Evolutionary conservation across 306 rosid genomes (phyloP).

Genomic region (Astragalus glycyphyllos): DNA sequence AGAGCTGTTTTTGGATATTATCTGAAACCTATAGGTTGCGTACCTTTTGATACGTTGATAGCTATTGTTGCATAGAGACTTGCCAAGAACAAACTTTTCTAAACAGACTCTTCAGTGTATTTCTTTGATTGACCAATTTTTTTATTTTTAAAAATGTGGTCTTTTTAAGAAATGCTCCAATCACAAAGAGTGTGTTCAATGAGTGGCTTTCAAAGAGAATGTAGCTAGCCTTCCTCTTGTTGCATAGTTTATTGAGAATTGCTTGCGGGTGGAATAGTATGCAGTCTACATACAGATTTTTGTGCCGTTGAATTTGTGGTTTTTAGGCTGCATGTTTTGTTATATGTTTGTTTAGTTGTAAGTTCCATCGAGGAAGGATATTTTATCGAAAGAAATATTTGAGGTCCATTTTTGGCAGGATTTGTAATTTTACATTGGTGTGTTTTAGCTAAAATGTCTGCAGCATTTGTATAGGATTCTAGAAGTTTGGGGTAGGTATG

Average conservation of each 20-base stretch:
- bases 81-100: background rate
- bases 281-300: background rate
- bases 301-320: background rate
- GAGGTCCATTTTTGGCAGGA: background rate
- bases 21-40: background rate
- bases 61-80: background rate
- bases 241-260: background rate
- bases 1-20: background rate
- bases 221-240: background rate
- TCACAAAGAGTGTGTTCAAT: background rate
- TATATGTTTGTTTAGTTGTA: slow-evolving; percentile 13
- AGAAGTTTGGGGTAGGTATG: slow-evolving; percentile 7
- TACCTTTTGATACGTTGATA: slow-evolving; percentile 9
- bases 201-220: too few species aligned
- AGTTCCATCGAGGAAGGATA: slow-evolving; percentile 19
- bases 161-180: background rate
- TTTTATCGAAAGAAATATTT: background rate
- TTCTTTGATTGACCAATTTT: background rate
- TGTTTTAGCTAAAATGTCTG: background rate
- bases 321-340: background rate
- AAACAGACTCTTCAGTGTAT: background rate
- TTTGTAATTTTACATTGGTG: background rate
- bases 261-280: background rate
- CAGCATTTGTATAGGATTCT: slow-evolving; percentile 8
- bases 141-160: background rate